phyloP scores from a whole-genome alignment of 805 yeast species.

The Yarrowia hollandica region DNA sequence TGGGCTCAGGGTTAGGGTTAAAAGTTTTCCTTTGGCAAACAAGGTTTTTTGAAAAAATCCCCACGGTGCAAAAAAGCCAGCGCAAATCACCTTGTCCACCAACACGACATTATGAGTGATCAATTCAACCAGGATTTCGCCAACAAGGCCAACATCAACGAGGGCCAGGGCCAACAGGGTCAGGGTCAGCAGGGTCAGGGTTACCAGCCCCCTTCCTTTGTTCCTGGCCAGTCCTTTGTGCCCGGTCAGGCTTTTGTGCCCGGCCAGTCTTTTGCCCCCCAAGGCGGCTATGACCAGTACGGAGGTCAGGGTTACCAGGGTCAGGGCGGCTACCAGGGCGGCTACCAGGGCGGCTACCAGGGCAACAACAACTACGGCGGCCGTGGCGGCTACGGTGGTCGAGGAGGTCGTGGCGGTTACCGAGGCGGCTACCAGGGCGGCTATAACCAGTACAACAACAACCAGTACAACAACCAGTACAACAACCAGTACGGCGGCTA shows the following conservation, averaged over 20 bases:
- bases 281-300: conserved; percentile 24
- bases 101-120: conserved; percentile 33
- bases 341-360: conserved; percentile 38
- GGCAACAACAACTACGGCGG: conserved; percentile 23
- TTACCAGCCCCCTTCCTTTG: conserved; percentile 47
- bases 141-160: conserved; percentile 39
- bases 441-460: not conserved
- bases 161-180: conserved; percentile 37
- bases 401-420: conserved; percentile 36
- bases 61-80: too few species aligned
- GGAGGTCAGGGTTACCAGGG: conserved; percentile 33
- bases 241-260: conserved; percentile 39
- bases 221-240: conserved; percentile 42
- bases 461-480: conserved; percentile 18
- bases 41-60: too few species aligned
- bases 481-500: conserved; percentile 28
- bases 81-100: too few species aligned
- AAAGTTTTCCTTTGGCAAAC: too few species aligned
- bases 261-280: conserved; percentile 34
- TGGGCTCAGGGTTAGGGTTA: too few species aligned
- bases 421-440: conserved; percentile 35
- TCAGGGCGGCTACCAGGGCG: conserved; percentile 36
- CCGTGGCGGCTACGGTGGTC: conserved; percentile 35
- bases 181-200: conserved; percentile 51
- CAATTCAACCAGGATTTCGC: conserved; percentile 41